phyloP scores from a whole-genome alignment of 768 basidiomycete species.

The Dacryopinax primogenitus region DNA sequence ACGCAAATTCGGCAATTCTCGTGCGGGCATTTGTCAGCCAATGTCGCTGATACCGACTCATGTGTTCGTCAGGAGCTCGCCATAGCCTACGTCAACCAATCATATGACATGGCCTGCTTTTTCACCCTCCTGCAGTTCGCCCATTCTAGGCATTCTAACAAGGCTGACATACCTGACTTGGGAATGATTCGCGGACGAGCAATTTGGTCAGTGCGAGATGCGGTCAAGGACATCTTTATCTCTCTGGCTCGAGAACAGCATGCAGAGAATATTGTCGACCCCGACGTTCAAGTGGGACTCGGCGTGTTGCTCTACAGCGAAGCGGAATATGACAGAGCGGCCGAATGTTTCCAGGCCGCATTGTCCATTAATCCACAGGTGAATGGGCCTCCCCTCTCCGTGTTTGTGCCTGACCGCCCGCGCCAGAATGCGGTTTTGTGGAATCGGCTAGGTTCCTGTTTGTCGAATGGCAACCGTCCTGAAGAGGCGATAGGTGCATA shows the following conservation, averaged over 20 bases:
- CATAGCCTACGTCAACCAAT: conserved; percentile 92
- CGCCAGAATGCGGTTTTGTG: conserved; percentile 85
- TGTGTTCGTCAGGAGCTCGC: conserved; percentile 59
- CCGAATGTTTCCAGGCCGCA: conserved; percentile 89
- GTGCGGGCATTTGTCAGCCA: neutral
- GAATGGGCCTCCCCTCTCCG: conserved; percentile 18
- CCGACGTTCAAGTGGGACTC: conserved; percentile 85
- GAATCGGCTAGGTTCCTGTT: conserved; percentile 88
- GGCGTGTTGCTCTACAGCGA: conserved; percentile 89
- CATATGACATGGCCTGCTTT: conserved; percentile 74
- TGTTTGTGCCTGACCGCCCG: neutral
- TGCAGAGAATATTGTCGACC: conserved; percentile 48
- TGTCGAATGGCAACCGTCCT: conserved; percentile 88
- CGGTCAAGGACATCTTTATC: conserved; percentile 73
- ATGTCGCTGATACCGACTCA: neutral
- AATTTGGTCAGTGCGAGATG: conserved; percentile 65
- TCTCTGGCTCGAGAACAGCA: conserved; percentile 73
- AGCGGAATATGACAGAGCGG: conserved; percentile 72
- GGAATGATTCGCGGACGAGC: conserved; percentile 33
- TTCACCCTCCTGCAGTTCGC: conserved; percentile 80
- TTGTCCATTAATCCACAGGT: conserved; percentile 64
- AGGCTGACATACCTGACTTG: conserved; percentile 36
- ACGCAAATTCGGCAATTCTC: conserved; percentile 28
- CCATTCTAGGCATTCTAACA: conserved; percentile 46
- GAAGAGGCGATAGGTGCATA: conserved; percentile 89